Base-by-base conservation (phyloP, 371 early-diverging fungal genomes). In the Mucor indicus region DNA sequence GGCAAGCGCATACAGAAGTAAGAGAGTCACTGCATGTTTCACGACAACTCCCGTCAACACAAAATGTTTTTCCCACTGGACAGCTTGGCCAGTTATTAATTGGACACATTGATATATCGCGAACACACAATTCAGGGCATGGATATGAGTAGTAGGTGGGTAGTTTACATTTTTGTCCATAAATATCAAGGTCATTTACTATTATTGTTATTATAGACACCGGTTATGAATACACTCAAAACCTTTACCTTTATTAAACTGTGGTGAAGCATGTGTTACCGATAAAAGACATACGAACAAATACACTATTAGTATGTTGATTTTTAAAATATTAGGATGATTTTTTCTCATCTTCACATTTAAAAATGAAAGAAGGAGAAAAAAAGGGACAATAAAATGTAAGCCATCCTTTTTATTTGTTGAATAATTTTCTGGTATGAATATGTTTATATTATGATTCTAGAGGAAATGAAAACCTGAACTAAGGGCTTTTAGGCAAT, bases 101-200 rank as follows among this genome's bases (percentile, higher is more conserved):
- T n/a, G 31, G 35, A 42, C 80, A 79, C 20, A 30, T 40, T n/a
- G 22, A 23, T n/a, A 64, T 51, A 46, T 77, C 71, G 33, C 64
- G 56, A 12, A 74, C 80, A 47, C 83, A 83, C 12, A 83, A 55
- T 5, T 60, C 51, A 16, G 77, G 77, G 33, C 83, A 83, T 20
- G 54, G 64, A 22, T 62, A 69, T 17, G 67, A 50, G 30, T 57
- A 27, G 31, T 67, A 62, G 1, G 71, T 63, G 1, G 64, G 66
- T 16, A 67, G 45, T 1, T 73, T 70, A 55, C 83, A 83, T 15
- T 41, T 39, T 24, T 60, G 23, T 1, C 83, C 81, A 31, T 71
- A 42, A 13, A 56, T 27, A 52, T 74, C 61, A 48, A 56, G 56
- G 11, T 60, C 62, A 53, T 83, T 83, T 35, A 79, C 83, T 79